These are phyloP conservation scores for Botrytis porri DNA, from an alignment of 2,329 filamentous ascomycete species.

Conservation along the genomic window DNA sequence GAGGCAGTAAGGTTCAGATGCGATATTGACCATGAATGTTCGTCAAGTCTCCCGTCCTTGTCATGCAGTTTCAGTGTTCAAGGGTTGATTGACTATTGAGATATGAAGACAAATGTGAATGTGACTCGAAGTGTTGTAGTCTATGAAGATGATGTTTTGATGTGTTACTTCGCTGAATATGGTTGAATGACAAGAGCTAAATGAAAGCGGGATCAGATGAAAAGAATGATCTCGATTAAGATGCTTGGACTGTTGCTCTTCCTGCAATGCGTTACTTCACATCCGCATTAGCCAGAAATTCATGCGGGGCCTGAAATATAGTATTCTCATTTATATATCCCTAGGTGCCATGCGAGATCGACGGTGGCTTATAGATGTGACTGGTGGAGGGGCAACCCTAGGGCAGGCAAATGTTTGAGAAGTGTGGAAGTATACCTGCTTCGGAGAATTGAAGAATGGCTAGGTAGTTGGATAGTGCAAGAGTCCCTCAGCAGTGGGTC, in stretches of 20 bases:
- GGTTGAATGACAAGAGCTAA: not conserved
- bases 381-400: constrained; percentile 9
- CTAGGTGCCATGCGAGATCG: constrained; percentile 9
- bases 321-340: not conserved
- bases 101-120: not conserved
- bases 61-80: not conserved
- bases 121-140: not conserved
- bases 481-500: constrained; percentile 2
- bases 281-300: constrained; percentile 15
- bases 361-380: not conserved
- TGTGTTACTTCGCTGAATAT: not conserved
- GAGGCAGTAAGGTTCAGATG: not conserved
- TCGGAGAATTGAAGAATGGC: not conserved
- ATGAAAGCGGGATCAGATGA: not conserved
- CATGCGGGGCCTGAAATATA: not conserved
- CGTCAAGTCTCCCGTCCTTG: not conserved
- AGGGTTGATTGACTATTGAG: not conserved
- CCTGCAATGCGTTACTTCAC: constrained; percentile 15
- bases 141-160: not conserved
- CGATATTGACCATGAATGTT: constrained; percentile 6
- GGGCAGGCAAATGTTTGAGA: constrained; percentile 1
- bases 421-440: constrained; percentile 7
- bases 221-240: not conserved
- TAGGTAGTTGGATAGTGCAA: not conserved
- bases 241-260: not conserved